Base-by-base conservation (phyloP, 2,329 filamentous ascomycete species). In the Scedosporium boydii region DNA sequence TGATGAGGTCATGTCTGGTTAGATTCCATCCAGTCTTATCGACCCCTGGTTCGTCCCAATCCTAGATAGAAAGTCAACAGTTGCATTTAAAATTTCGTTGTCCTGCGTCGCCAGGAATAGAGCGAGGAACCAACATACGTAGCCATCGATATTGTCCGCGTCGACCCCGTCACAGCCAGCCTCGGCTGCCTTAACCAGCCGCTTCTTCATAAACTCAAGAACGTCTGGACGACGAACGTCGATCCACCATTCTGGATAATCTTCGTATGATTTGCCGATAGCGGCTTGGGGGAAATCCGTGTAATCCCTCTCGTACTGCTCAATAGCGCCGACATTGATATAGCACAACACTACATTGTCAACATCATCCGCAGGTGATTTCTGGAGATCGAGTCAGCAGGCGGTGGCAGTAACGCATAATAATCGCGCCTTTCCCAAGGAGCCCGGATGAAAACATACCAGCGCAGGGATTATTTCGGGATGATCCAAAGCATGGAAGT, bases 141-240 rank as follows among this genome's bases (percentile, higher is more conserved):
- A 73, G 44, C 69, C 70, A 26, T 74, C 71, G 53, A 73, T 70
- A 62, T 74, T 74, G 64, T 74, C 72, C 2, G 70, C 71, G 62
- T 74, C 72, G n/a, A 74, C 68, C 16, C 67, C 72, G 56, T 73
- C 72, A 58, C 72, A 74, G 18, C 72, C 72, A 14, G 68, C 58
- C 27, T 64, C 53, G n/a, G 67, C 68, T 10, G 72, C 71, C 16
- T 62, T 59, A 14, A 69, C 67, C 18, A 74, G 64, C 1, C 71
- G 70, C 51, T 63, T 63, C 65, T 72, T 72, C 69, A 74, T 72
- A 41, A 70, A 64, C 14, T 68, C 62, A 16, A 73, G 60, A 12
- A 74, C 71, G 26, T 59, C 60, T 3, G 58, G 21, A 34, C 67
- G 61, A 4, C 69, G 65, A 21, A 74, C 68, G 59, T 74, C 68